phyloP scores from a whole-genome alignment of 2,329 filamentous ascomycete species.

The Fusarium pseudograminearum region DNA sequence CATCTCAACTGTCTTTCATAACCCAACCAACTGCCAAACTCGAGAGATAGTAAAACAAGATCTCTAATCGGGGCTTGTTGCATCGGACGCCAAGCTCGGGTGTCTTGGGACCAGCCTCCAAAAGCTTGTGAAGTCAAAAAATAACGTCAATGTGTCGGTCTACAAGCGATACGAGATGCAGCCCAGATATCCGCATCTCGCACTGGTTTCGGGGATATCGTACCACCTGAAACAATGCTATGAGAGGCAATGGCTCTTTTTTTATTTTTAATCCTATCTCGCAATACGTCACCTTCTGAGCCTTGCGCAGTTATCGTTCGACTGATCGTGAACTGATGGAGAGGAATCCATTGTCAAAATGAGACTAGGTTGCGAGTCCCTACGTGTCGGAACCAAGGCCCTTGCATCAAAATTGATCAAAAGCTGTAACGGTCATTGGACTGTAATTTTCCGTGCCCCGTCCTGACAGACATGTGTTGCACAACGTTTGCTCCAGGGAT shows the following conservation, averaged over 20 bases:
- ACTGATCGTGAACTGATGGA: constrained; percentile 1
- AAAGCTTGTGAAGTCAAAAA: not conserved
- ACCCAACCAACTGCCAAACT: not conserved
- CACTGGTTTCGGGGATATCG: not conserved
- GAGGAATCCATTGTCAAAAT: constrained; percentile 15
- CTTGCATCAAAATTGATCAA: constrained; percentile 20
- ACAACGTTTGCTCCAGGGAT: constrained; percentile 13
- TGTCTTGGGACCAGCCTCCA: not conserved
- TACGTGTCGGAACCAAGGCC: not conserved
- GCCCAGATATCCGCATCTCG: not conserved
- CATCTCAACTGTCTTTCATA: not conserved
- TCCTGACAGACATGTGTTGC: constrained; percentile 23
- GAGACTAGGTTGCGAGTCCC: constrained; percentile 23
- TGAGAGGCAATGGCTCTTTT: not conserved
- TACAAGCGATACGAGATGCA: not conserved
- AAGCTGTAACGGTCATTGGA: constrained; percentile 21
- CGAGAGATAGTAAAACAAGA: not conserved
- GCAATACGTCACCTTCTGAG: not conserved
- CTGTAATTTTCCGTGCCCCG: constrained; percentile 32
- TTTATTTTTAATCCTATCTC: not conserved
- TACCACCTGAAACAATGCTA: not conserved
- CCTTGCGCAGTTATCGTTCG: not conserved
- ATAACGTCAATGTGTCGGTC: not conserved
- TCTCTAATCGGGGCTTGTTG: not conserved
- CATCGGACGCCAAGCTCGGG: not conserved